phyloP scores from a whole-genome alignment of 176 grass and related monocot species.

The Rhipidocladum racemiflorum region DNA sequence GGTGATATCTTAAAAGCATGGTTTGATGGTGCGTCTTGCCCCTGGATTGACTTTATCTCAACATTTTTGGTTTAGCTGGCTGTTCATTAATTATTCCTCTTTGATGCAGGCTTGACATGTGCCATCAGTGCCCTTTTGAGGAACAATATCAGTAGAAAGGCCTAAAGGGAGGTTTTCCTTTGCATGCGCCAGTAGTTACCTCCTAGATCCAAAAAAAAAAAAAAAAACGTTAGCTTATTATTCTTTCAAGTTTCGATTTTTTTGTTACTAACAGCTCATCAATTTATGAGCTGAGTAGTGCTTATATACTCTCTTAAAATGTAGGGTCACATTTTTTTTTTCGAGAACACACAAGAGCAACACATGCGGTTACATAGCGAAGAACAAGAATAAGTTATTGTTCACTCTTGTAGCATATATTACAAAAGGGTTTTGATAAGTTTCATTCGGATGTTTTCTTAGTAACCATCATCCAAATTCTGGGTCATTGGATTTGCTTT shows the following conservation, averaged over 20 bases:
- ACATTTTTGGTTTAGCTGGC: background rate
- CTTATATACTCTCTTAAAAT: too few relatives aligned
- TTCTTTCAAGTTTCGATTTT: background rate
- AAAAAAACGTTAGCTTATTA: background rate
- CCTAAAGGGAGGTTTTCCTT: background rate
- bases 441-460: too few relatives aligned
- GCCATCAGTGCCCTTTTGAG: constrained; percentile 10
- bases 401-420: too few relatives aligned
- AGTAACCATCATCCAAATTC: too few relatives aligned
- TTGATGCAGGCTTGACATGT: constrained; percentile 38
- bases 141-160: constrained; percentile 34
- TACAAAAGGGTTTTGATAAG: too few relatives aligned
- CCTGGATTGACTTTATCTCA: constrained; percentile 10
- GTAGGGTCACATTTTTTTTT: too few relatives aligned
- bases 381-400: background rate
- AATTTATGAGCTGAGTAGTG: too few relatives aligned
- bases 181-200: constrained; percentile 14
- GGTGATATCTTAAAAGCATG: constrained; percentile 13
- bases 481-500: too few relatives aligned
- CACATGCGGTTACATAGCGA: background rate
- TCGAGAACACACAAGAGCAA: background rate
- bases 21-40: constrained; percentile 29
- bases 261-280: background rate
- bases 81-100: constrained; percentile 9
- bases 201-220: background rate